Evolutionary conservation across 208 protist species (phyloP).

Genomic region (Trichomonas vaginalis): DNA sequence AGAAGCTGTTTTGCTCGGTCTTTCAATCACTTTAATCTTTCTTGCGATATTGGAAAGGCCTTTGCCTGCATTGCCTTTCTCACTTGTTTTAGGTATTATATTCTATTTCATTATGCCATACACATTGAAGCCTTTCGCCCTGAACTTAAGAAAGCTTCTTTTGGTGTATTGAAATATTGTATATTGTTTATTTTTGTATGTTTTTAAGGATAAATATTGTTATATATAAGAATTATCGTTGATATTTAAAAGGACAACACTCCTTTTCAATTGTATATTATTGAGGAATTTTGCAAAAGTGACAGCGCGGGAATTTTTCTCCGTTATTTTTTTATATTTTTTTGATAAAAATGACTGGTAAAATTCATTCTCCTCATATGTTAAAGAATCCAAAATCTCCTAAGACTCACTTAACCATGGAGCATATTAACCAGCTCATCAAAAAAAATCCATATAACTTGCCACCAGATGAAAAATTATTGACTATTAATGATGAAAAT

Average conservation of each 20-base stretch:
- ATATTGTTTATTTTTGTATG: not conserved
- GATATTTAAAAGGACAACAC: no score
- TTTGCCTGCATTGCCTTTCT: not conserved
- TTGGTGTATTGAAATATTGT: not conserved
- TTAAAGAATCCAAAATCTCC: not conserved
- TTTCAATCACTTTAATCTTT: not conserved
- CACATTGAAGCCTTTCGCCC: not conserved
- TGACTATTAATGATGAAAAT: not conserved
- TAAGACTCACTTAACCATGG: not conserved
- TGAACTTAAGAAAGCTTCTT: not conserved
- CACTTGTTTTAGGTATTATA: not conserved
- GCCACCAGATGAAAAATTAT: not conserved
- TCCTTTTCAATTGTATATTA: no score
- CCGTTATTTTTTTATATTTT: no score
- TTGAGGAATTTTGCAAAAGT: no score
- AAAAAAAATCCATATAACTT: not conserved
- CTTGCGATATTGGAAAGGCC: not conserved
- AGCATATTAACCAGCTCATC: not conserved
- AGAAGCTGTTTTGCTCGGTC: not conserved
- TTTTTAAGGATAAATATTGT: not conserved
- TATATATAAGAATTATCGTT: not conserved
- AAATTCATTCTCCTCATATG: not conserved
- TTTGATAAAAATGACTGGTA: not conserved
- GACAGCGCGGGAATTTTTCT: no score
- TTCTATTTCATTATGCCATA: not conserved